Evolutionary conservation across 805 yeast genomes (phyloP).

Genomic region (Candida saitoana): DNA sequence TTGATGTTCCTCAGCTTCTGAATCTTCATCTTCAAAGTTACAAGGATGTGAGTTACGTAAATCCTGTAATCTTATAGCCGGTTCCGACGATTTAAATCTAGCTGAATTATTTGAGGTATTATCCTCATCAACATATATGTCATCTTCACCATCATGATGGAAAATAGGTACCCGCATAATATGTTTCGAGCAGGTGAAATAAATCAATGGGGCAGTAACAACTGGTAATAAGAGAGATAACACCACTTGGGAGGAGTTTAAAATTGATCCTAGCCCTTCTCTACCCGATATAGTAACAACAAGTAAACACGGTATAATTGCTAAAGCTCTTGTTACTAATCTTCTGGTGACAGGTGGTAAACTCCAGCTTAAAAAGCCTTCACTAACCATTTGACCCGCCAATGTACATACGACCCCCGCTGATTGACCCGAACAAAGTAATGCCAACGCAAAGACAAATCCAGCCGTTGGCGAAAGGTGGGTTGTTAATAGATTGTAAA

Average conservation of each 20-base stretch:
- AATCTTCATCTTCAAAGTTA: conserved; percentile 31
- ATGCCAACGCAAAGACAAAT: conserved; percentile 80
- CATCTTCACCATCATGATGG: conserved; percentile 28
- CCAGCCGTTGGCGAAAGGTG: conserved; percentile 86
- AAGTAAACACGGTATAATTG: conserved; percentile 78
- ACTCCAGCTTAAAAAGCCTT: conserved; percentile 80
- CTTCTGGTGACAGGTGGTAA: conserved; percentile 80
- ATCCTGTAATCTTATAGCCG: conserved; percentile 39
- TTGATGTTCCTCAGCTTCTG: conserved; percentile 13
- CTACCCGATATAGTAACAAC: conserved; percentile 74
- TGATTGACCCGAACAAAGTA: conserved; percentile 87
- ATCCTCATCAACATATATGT: conserved; percentile 3
- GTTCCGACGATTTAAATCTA: conserved; percentile 31
- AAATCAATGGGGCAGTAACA: conserved; percentile 83
- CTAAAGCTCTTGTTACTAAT: conserved; percentile 74
- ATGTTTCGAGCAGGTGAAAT: conserved; percentile 66
- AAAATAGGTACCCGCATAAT: conserved; percentile 57
- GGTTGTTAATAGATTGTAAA: conserved; percentile 63
- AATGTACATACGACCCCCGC: conserved; percentile 93
- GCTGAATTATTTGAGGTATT: conserved; percentile 5
- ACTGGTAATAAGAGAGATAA: conserved; percentile 77
- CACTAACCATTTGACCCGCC: conserved; percentile 91
- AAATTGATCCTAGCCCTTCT: conserved; percentile 69
- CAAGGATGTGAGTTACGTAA: conserved; percentile 40
- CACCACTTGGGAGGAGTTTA: conserved; percentile 81